Evolutionary conservation across 139 green algal species (phyloP).

Genomic region (Picochlorum sp.): DNA sequence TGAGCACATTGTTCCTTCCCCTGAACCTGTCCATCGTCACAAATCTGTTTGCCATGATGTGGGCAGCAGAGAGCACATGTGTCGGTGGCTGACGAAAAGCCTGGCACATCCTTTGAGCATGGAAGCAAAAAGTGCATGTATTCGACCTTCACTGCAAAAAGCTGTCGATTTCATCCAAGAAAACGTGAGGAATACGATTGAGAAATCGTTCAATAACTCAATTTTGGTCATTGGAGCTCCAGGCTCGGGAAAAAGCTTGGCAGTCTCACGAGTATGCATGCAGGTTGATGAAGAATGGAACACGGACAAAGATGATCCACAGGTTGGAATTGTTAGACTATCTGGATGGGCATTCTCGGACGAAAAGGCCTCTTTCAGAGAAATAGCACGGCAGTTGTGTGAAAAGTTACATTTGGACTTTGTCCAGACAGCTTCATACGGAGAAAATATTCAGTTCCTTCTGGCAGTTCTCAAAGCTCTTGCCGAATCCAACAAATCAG

Average conservation of each 20-base stretch:
- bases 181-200: constrained; percentile 15
- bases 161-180: constrained; percentile 1
- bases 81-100: not conserved
- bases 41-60: too few relatives aligned
- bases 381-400: constrained; percentile 68
- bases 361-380: constrained; percentile 58
- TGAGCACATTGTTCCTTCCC: too few relatives aligned
- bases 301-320: constrained; percentile 14
- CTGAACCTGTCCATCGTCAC: too few relatives aligned
- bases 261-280: constrained; percentile 39
- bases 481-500: constrained; percentile 50
- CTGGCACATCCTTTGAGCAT: constrained; percentile 5
- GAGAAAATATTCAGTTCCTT: constrained; percentile 75
- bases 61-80: not conserved
- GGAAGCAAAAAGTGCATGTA: not conserved
- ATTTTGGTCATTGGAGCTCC: constrained; percentile 38
- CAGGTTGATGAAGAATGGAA: constrained; percentile 29
- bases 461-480: constrained; percentile 52
- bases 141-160: not conserved
- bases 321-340: constrained; percentile 65
- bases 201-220: constrained; percentile 22
- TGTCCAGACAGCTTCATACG: constrained; percentile 34
- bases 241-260: constrained; percentile 45
- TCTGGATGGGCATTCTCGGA: constrained; percentile 56
- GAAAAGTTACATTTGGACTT: constrained; percentile 32